These are phyloP conservation scores for Agapanthus africanus DNA, from an alignment of 106 monocot genomes.

Conservation along the genomic window DNA sequence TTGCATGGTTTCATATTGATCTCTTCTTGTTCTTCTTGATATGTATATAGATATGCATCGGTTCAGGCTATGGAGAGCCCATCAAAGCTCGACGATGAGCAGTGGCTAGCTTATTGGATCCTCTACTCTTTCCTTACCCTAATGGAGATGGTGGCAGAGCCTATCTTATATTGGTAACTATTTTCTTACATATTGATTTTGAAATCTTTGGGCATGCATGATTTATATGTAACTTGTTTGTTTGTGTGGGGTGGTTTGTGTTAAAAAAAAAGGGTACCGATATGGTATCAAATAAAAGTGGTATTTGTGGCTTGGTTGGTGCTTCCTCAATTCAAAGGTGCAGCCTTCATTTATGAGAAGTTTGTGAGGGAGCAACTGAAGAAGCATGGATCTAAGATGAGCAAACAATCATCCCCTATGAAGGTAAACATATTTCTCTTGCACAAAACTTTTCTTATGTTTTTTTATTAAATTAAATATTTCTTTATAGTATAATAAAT, in stretches of 20 bases:
- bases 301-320: slow-evolving; percentile 75
- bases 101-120: slow-evolving; percentile 96
- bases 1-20: not conserved
- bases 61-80: slow-evolving; percentile 78
- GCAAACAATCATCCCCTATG: not conserved
- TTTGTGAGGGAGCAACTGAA: slow-evolving; percentile 79
- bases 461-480: too few relatives aligned
- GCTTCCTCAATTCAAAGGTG: slow-evolving; percentile 89
- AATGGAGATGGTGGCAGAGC: slow-evolving; percentile 74
- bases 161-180: slow-evolving; percentile 64
- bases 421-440: slow-evolving; percentile 3
- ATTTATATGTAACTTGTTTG: too few relatives aligned
- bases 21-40: not conserved
- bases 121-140: slow-evolving; percentile 84
- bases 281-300: slow-evolving; percentile 80
- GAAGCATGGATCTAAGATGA: slow-evolving; percentile 36
- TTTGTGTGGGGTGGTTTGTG: not conserved
- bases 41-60: slow-evolving; percentile 61
- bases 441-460: too few relatives aligned
- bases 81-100: slow-evolving; percentile 76
- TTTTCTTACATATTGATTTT: not conserved
- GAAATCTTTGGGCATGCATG: not conserved
- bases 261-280: slow-evolving; percentile 32
- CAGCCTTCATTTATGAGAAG: slow-evolving; percentile 77
- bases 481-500: too few relatives aligned